Conservation (phyloP, 2,329 filamentous ascomycete species). For the Amylocarpus encephaloides region DNA sequence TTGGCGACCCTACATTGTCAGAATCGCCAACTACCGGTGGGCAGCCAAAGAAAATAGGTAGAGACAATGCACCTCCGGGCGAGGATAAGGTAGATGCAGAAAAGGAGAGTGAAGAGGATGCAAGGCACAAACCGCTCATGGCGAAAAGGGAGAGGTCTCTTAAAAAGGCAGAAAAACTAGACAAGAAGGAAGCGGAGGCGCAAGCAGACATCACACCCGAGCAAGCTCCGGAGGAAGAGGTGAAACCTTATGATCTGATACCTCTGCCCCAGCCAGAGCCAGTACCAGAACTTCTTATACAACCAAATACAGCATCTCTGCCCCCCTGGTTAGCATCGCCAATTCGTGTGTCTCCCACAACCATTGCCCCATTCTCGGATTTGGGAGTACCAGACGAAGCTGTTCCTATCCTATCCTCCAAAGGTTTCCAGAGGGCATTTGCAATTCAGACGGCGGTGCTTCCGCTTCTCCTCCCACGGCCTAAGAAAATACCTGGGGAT, state of each 20-base stretch:
- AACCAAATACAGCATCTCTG: conserved; percentile 68
- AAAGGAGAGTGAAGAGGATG: conserved; percentile 14
- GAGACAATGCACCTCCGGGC: not conserved
- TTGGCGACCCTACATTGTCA: too few species aligned
- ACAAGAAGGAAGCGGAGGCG: conserved; percentile 27
- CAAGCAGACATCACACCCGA: conserved; percentile 29
- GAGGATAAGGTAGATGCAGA: not conserved
- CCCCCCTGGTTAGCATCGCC: conserved; percentile 77
- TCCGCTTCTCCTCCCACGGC: conserved; percentile 66
- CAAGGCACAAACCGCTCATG: conserved; percentile 40
- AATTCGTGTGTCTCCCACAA: conserved; percentile 57
- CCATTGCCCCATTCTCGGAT: conserved; percentile 53
- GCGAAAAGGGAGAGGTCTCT: conserved; percentile 51
- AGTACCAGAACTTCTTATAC: conserved; percentile 48
- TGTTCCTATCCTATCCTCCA: conserved; percentile 56
- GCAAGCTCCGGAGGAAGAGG: conserved; percentile 30
- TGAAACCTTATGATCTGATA: conserved; percentile 62
- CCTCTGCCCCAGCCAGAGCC: conserved; percentile 75
- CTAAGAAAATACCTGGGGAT: conserved; percentile 61
- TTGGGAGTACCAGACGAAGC: conserved; percentile 58
- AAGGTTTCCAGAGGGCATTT: conserved; percentile 65
- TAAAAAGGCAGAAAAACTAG: conserved; percentile 40
- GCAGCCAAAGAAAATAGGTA: not conserved
- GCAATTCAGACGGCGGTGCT: conserved; percentile 76
- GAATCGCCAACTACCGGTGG: too few species aligned